Conservation (phyloP, 2,329 filamentous ascomycete species). For the Claviceps digitariae region DNA sequence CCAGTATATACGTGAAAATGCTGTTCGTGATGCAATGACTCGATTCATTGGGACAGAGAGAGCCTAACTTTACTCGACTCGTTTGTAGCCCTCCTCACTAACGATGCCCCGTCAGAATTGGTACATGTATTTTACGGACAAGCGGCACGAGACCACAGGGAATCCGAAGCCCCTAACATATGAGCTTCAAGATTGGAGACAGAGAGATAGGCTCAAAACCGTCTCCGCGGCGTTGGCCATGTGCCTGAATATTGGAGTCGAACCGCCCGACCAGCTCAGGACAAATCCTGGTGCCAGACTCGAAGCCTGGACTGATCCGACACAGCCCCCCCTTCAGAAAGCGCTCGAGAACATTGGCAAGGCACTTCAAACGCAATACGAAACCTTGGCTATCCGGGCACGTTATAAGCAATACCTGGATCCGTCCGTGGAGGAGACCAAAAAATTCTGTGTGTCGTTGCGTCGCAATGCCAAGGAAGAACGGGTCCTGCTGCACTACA, state of each 20-base stretch:
- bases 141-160: slow-evolving; percentile 88
- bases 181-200: slow-evolving; percentile 84
- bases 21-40: not conserved
- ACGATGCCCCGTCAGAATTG: slow-evolving; percentile 51
- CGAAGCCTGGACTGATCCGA: slow-evolving; percentile 94
- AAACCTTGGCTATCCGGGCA: slow-evolving; percentile 87
- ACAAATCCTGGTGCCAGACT: slow-evolving; percentile 86
- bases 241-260: slow-evolving; percentile 93
- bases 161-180: slow-evolving; percentile 59
- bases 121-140: slow-evolving; percentile 99
- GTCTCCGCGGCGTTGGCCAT: slow-evolving; percentile 89
- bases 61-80: not conserved
- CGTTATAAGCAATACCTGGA: slow-evolving; percentile 95
- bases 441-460: slow-evolving; percentile 86
- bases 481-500: slow-evolving; percentile 94
- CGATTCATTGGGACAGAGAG: not conserved
- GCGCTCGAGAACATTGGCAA: slow-evolving; percentile 92
- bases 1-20: not conserved
- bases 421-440: slow-evolving; percentile 92
- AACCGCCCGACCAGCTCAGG: slow-evolving; percentile 93
- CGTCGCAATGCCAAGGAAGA: slow-evolving; percentile 91
- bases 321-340: slow-evolving; percentile 64
- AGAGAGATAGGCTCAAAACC: slow-evolving; percentile 91
- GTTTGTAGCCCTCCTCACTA: not conserved
- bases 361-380: slow-evolving; percentile 89